phyloP scores from a whole-genome alignment of 768 basidiomycete species.

The Boletus eberwhitei region DNA sequence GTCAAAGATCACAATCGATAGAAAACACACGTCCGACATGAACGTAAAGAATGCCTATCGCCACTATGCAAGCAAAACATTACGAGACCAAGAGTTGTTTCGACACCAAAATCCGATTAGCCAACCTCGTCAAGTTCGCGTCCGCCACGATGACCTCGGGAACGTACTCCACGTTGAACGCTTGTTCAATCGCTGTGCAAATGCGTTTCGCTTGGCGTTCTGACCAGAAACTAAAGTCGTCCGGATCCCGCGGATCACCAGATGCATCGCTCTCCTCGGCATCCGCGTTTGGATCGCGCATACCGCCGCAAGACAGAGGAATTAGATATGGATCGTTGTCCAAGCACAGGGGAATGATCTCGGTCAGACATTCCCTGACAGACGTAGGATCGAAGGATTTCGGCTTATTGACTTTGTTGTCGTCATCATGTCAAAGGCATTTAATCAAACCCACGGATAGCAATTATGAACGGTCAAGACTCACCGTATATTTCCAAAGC shows the following conservation, averaged over 20 bases:
- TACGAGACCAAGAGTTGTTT: slow-evolving; percentile 49
- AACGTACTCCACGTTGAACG: slow-evolving; percentile 86
- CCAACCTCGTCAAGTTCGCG: slow-evolving; percentile 83
- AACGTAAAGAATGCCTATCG: neutral
- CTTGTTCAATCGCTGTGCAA: slow-evolving; percentile 69
- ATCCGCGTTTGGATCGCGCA: slow-evolving; percentile 18
- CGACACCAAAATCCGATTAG: slow-evolving; percentile 79
- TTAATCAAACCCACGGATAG: neutral
- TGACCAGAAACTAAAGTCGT: slow-evolving; percentile 95
- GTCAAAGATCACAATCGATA: too few relatives aligned
- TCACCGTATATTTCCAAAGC: slow-evolving; percentile 87
- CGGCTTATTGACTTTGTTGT: slow-evolving; percentile 63
- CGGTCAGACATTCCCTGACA: slow-evolving; percentile 64
- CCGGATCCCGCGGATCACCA: slow-evolving; percentile 60
- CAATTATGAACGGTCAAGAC: slow-evolving; percentile 25
- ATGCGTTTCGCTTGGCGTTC: slow-evolving; percentile 89
- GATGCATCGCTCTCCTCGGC: slow-evolving; percentile 2
- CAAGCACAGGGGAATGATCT: slow-evolving; percentile 81
- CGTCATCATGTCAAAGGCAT: neutral
- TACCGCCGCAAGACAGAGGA: slow-evolving; percentile 60
- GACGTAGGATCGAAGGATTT: slow-evolving; percentile 56
- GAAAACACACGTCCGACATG: too few relatives aligned
- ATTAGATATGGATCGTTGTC: slow-evolving; percentile 83
- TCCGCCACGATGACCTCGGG: slow-evolving; percentile 91
- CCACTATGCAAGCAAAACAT: slow-evolving; percentile 3